Conservation (phyloP, 1,284 basidiomycete genomes). For the Ustilago bromivora region DNA sequence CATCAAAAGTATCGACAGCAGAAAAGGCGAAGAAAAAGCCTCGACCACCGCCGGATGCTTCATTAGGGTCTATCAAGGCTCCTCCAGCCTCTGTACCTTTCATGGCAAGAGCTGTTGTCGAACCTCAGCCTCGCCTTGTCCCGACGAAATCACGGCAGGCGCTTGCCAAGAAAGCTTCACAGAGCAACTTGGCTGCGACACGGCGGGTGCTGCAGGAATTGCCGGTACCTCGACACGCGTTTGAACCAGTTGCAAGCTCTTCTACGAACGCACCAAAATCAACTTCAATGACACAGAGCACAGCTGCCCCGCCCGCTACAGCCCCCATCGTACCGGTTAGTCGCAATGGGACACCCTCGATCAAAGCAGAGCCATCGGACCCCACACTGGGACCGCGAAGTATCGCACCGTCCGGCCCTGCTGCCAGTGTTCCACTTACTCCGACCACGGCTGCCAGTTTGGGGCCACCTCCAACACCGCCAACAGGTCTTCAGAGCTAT, state of each 20-base stretch:
- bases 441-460: background rate
- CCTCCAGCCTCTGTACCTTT: constrained; percentile 9
- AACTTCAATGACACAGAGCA: background rate
- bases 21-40: constrained; percentile 21
- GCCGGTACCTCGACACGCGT: constrained; percentile 30
- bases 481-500: constrained; percentile 29
- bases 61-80: constrained; percentile 11
- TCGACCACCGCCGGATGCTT: constrained; percentile 19
- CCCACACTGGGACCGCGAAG: background rate
- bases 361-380: constrained; percentile 24
- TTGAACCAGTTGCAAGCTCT: constrained; percentile 2
- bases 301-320: background rate
- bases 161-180: constrained; percentile 14
- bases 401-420: background rate
- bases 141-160: constrained; percentile 2
- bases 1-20: background rate
- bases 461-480: constrained; percentile 35
- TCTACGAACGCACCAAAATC: background rate
- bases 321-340: background rate
- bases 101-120: background rate
- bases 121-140: background rate
- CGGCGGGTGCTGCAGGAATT: constrained; percentile 35
- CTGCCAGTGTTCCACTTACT: background rate
- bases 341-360: too few species aligned
- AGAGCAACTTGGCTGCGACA: constrained; percentile 21